These are phyloP conservation scores for Glonium stellatum DNA, from an alignment of 495 filamentous ascomycete genomes.

Conservation along the genomic window DNA sequence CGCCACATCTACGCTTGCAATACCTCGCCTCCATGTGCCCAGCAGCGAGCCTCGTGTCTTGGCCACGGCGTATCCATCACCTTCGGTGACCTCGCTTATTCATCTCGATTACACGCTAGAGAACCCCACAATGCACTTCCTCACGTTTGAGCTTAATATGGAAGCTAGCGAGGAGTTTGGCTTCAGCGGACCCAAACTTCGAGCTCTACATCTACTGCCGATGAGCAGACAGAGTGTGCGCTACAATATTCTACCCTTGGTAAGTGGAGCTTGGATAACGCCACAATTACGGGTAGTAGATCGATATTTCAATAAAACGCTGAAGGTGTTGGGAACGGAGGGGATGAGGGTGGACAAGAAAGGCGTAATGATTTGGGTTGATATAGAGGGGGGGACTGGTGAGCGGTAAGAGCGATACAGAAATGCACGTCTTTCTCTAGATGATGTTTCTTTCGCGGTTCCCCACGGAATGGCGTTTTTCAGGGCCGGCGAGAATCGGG, in stretches of 20 bases:
- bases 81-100: conserved; percentile 39
- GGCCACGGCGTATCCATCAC: conserved; percentile 37
- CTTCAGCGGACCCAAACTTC: conserved; percentile 81
- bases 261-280: conserved; percentile 26
- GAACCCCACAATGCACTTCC: conserved; percentile 87
- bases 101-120: conserved; percentile 69
- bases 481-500: background rate
- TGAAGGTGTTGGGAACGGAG: conserved; percentile 23
- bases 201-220: conserved; percentile 68
- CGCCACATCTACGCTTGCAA: conserved; percentile 56
- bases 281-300: conserved; percentile 27
- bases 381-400: background rate
- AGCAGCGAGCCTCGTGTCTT: conserved; percentile 84
- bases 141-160: conserved; percentile 87
- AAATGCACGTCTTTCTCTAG: background rate
- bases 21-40: conserved; percentile 72
- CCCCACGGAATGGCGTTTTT: background rate
- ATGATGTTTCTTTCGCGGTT: background rate
- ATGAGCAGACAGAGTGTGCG: conserved; percentile 61
- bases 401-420: background rate
- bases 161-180: conserved; percentile 88
- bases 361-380: conserved; percentile 24
- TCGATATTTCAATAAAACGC: conserved; percentile 31
- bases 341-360: conserved; percentile 23
- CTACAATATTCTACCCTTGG: conserved; percentile 56